A percentile compares a stretch with the other conserved stretches of the same genome.
These are phyloP conservation scores for Termitomyces sp. DNA, from an alignment of 768 basidiomycete species.

Conservation along the genomic window DNA sequence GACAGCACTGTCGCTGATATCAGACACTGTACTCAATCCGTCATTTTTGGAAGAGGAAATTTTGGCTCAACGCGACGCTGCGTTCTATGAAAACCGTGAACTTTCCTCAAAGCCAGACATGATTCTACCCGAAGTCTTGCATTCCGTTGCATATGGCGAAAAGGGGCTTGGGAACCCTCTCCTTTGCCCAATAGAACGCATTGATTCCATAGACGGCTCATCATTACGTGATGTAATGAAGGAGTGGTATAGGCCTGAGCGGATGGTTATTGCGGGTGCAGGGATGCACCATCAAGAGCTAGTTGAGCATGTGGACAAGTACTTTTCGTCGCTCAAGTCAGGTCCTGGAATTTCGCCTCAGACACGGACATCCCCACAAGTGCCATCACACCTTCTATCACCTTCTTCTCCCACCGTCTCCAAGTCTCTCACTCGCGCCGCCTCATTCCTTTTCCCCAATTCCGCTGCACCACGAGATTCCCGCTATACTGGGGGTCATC, in stretches of 20 bases:
- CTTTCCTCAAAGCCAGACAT: slow-evolving; percentile 86
- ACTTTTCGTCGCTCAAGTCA: slow-evolving; percentile 69
- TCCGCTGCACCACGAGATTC: slow-evolving; percentile 30
- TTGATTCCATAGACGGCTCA: slow-evolving; percentile 58
- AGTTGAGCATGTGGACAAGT: slow-evolving; percentile 78
- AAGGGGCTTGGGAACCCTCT: slow-evolving; percentile 86
- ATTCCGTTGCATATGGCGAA: slow-evolving; percentile 76
- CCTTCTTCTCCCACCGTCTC: slow-evolving; percentile 47
- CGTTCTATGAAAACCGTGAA: slow-evolving; percentile 87
- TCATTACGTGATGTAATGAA: slow-evolving; percentile 60
- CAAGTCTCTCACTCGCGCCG: slow-evolving; percentile 72
- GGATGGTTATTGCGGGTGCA: slow-evolving; percentile 93
- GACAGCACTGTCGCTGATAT: slow-evolving; percentile 79
- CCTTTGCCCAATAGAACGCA: slow-evolving; percentile 81
- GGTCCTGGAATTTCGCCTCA: slow-evolving; percentile 21
- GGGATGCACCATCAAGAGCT: slow-evolving; percentile 89
- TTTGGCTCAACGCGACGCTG: slow-evolving; percentile 78
- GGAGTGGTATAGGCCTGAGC: slow-evolving; percentile 88
- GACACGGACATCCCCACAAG: slow-evolving; percentile 25
- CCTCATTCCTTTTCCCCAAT: slow-evolving; percentile 66
- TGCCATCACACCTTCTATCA: slow-evolving; percentile 56
- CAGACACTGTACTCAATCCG: slow-evolving; percentile 85
- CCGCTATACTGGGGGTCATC: slow-evolving; percentile 85
- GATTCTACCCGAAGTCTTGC: slow-evolving; percentile 87
- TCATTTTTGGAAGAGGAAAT: slow-evolving; percentile 75